These are phyloP conservation scores for Cladophialophora psammophila DNA, from an alignment of 2,329 filamentous ascomycete species.

Conservation along the genomic window DNA sequence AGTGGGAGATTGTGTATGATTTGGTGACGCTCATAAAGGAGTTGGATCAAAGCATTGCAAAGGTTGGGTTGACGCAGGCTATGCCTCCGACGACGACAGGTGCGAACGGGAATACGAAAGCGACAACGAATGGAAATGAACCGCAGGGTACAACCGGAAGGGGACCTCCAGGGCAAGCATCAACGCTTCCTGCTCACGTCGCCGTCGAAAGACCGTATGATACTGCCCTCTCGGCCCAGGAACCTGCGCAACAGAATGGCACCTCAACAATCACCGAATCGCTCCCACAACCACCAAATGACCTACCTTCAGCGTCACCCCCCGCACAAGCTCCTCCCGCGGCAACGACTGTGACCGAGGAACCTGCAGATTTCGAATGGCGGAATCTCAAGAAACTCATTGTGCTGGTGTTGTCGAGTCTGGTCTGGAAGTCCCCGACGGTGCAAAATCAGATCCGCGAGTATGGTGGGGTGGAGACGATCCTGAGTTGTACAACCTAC, in stretches of 20 bases:
- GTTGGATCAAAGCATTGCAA: constrained; percentile 85
- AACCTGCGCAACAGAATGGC: constrained; percentile 5
- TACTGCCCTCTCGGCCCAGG: constrained; percentile 15
- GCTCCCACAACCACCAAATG: constrained; percentile 2
- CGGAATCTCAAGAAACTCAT: constrained; percentile 91
- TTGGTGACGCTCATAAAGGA: constrained; percentile 85
- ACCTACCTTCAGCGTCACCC: constrained; percentile 36
- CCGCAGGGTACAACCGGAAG: constrained; percentile 23
- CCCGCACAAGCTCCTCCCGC: constrained; percentile 50
- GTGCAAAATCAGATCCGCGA: constrained; percentile 89
- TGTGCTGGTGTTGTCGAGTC: constrained; percentile 84
- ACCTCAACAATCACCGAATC: constrained; percentile 22
- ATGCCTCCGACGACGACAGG: constrained; percentile 26
- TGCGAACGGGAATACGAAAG: constrained; percentile 21
- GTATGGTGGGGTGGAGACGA: constrained; percentile 83
- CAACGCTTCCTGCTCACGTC: constrained; percentile 50
- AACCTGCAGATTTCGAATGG: constrained; percentile 73
- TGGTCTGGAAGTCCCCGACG: constrained; percentile 83
- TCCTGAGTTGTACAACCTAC: constrained; percentile 88
- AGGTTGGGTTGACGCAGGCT: constrained; percentile 63
- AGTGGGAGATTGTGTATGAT: constrained; percentile 92
- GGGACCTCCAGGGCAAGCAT: constrained; percentile 37
- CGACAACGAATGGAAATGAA: constrained; percentile 6
- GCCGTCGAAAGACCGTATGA: constrained; percentile 73
- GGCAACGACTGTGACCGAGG: constrained; percentile 61